phyloP scores from a whole-genome alignment of 768 basidiomycete genomes.

The Lentinula edodes region DNA sequence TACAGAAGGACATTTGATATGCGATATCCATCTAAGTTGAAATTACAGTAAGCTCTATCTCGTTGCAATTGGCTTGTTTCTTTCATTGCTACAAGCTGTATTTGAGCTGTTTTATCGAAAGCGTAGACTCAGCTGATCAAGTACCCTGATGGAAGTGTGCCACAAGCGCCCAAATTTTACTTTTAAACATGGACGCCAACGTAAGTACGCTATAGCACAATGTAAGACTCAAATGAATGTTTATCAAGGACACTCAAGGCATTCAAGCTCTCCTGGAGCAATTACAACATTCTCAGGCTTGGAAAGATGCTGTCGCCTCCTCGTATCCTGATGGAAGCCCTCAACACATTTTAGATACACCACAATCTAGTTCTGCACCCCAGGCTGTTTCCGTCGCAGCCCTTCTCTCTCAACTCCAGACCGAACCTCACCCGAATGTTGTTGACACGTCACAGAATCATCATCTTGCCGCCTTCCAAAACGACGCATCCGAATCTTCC shows the following conservation, averaged over 20 bases:
- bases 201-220: constrained; percentile 23
- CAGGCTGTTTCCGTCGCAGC: constrained; percentile 37
- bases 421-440: constrained; percentile 18
- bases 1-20: too few species aligned
- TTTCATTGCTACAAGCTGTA: too few species aligned
- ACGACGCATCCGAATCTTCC: background rate
- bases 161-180: too few species aligned
- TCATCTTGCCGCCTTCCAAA: background rate
- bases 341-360: constrained; percentile 8
- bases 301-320: constrained; percentile 39
- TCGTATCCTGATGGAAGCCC: background rate
- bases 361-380: background rate
- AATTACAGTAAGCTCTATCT: too few species aligned
- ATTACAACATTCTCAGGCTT: constrained; percentile 61
- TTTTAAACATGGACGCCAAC: constrained; percentile 47
- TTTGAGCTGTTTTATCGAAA: too few species aligned
- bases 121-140: too few species aligned
- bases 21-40: too few species aligned
- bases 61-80: too few species aligned
- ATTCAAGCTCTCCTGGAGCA: constrained; percentile 70
- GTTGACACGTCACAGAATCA: background rate
- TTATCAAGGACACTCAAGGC: constrained; percentile 54
- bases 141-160: too few species aligned
- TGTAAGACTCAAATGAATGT: background rate
- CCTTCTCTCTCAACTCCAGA: constrained; percentile 56